Evolutionary conservation across 257 asterid genomes (phyloP).

Genomic region (Eucommia ulmoides): DNA sequence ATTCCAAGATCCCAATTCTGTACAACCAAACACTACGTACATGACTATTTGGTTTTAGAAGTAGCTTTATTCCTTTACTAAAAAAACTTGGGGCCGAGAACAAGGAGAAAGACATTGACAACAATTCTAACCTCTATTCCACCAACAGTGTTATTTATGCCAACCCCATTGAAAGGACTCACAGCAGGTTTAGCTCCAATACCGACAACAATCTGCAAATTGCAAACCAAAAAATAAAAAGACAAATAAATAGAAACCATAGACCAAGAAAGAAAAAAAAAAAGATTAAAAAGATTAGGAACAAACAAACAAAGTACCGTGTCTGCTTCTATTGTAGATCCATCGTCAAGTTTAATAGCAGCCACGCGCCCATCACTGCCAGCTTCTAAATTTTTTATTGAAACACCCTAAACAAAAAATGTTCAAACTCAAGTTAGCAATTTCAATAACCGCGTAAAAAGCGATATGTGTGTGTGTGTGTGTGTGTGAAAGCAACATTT

Average conservation of each 20-base stretch:
- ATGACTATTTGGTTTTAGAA: no score
- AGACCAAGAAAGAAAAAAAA: background rate
- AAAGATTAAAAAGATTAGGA: background rate
- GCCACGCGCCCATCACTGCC: conserved; percentile 70
- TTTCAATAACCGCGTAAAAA: no score
- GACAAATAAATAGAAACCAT: no score
- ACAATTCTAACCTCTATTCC: conserved; percentile 59
- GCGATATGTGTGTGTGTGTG: no score
- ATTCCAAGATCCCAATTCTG: no score
- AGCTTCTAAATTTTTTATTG: conserved; percentile 58
- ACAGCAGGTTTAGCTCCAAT: conserved; percentile 91
- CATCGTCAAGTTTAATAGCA: conserved; percentile 61
- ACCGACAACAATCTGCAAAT: conserved; percentile 73
- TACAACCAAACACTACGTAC: no score
- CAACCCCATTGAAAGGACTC: conserved; percentile 69
- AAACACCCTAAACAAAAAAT: no score
- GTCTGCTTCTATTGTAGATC: conserved; percentile 72
- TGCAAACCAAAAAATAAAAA: no score
- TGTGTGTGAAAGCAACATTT: no score
- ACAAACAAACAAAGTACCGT: conserved; percentile 30
- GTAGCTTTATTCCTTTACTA: background rate
- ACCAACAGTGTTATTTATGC: conserved; percentile 57
- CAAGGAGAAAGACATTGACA: background rate
- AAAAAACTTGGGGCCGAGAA: no score
- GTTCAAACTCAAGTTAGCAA: no score